Evolutionary conservation across 805 yeast species (phyloP), one percentile per base, ranked within the genome.

Genomic region (Ogataea polymorpha): DNA sequence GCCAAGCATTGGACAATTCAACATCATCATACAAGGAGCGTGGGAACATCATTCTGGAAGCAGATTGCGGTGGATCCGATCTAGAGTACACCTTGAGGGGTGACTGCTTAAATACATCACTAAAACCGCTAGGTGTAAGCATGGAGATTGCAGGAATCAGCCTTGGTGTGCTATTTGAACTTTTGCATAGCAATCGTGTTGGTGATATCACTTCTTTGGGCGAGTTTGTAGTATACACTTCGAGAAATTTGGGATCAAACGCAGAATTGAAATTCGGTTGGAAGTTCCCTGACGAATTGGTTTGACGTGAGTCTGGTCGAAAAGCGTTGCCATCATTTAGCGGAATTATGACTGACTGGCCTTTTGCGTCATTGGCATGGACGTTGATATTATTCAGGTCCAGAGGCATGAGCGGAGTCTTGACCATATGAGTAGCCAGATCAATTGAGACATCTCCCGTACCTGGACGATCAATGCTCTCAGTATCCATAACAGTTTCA

Each of bases 131-230:
- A 3, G 45, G 48, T 7, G 45, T 36, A 4, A 41, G 16, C 24
- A 42, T 27, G 2, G 54, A 42, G 3, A 37, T 13, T 3, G 47
- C 31, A 1, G 42, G 40, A 16, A 29, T 32, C 15, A 42, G 17
- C 21, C 40, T 44, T 10, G 43, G 42, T 1, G 48, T 45, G 33
- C 46, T 45, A 15, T 35, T 32, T n/a, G 49, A 35, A 23, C 35
- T 24, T n/a, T 35, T 40, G 28, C 39, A 46, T n/a, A 48, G 35
- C 16, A 50, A 31, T 32, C 48, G 28, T 8, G 52, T 35, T 4
- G 54, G 54, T 4, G 49, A 45, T 23, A 50, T 50, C 23, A 44
- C 49, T 15, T 46, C 45, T 27, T 44, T 48, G 3, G 50, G 48
- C 8, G 52, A 37, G 8, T 36, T 27, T 11, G 36, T 33, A n/a